A percentile compares a stretch with the other conserved stretches of the same genome.
Evolutionary conservation across 2,329 filamentous ascomycete species (phyloP).

Genomic region (Colletotrichum sp.): DNA sequence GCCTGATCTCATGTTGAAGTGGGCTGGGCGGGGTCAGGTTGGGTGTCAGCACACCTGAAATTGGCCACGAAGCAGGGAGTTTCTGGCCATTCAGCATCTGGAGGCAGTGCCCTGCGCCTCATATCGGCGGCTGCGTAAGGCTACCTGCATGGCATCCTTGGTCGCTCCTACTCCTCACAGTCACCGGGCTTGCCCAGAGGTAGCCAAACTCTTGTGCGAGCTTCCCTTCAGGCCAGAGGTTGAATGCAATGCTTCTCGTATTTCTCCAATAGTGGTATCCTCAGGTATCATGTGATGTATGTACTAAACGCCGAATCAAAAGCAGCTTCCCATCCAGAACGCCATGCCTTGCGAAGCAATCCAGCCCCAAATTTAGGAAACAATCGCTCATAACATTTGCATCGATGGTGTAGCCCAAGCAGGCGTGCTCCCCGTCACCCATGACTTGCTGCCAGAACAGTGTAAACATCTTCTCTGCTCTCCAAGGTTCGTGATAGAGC

Average conservation of each 20-base stretch:
- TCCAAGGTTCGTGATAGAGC: slow-evolving; percentile 63
- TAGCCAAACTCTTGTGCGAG: rapidly evolving
- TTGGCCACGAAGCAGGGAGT: neutral
- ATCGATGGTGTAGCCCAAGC: slow-evolving; percentile 21
- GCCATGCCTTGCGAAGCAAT: neutral
- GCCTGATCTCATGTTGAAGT: too few species aligned
- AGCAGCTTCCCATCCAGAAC: neutral
- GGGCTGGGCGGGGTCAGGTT: too few species aligned
- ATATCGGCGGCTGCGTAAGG: neutral
- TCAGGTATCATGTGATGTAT: neutral
- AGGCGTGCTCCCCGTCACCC: slow-evolving; percentile 13
- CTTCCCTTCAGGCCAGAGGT: neutral
- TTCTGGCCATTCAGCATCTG: neutral
- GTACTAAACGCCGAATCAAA: neutral
- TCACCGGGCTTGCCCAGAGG: rapidly evolving
- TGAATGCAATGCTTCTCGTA: neutral
- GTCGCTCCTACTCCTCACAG: rapidly evolving
- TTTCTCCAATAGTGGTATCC: neutral
- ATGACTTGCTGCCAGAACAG: slow-evolving; percentile 49
- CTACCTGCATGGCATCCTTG: neutral
- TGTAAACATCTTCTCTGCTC: slow-evolving; percentile 57
- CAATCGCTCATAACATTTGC: neutral
- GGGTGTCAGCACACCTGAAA: neutral
- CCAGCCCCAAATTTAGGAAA: rapidly evolving
- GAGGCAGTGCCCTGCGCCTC: neutral